Evolutionary conservation across 2,329 filamentous ascomycete genomes (phyloP).

Genomic region (Colletotrichum plurivorum): DNA sequence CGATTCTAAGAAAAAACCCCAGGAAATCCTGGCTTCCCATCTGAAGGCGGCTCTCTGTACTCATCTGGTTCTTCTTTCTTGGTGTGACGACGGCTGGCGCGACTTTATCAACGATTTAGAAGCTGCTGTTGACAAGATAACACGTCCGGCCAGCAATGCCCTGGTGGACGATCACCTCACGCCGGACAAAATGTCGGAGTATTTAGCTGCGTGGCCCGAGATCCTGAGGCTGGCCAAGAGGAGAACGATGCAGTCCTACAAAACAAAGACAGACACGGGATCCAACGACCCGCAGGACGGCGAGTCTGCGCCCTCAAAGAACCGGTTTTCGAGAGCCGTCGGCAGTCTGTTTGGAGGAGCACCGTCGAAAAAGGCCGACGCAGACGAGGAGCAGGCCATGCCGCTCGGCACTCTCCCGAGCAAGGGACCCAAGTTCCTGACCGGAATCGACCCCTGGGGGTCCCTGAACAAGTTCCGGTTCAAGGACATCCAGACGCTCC

Average conservation of each 20-base stretch:
- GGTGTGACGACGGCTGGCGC: slow-evolving; percentile 26
- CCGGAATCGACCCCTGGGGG: background rate
- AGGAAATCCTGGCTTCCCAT: background rate
- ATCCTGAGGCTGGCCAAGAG: too few relatives aligned
- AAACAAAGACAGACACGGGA: too few relatives aligned
- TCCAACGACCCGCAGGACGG: too few relatives aligned
- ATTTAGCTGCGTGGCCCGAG: background rate
- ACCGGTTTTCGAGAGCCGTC: too few relatives aligned
- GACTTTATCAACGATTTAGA: slow-evolving; percentile 21
- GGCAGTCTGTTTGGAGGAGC: too few relatives aligned
- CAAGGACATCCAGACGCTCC: background rate
- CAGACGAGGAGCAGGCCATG: background rate
- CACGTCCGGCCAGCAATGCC: background rate
- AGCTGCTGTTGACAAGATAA: accelerated
- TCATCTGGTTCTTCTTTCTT: slow-evolving; percentile 2
- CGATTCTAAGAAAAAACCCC: too few relatives aligned
- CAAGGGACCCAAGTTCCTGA: background rate
- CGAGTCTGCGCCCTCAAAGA: too few relatives aligned
- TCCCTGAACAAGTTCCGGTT: background rate
- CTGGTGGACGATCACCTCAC: background rate
- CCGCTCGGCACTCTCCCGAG: too few relatives aligned
- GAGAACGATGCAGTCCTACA: too few relatives aligned
- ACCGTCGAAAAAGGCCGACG: too few relatives aligned
- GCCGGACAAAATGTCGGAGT: background rate
- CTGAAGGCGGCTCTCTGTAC: slow-evolving; percentile 10